Evolutionary conservation across 257 asterid genomes (phyloP).

Genomic region (Petunia secreta): DNA sequence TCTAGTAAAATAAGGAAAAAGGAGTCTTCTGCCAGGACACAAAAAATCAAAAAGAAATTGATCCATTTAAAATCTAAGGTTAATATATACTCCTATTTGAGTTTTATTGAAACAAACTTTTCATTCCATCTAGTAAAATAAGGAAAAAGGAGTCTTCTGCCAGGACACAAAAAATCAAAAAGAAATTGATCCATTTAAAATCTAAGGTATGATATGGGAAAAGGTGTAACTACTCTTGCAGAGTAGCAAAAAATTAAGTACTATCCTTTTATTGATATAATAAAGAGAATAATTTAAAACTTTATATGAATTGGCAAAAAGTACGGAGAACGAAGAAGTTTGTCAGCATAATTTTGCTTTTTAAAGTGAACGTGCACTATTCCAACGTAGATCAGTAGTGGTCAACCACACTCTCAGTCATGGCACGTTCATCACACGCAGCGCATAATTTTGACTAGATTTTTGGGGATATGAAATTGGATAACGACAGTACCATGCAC

Average conservation of each 20-base stretch:
- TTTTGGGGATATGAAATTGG: constrained; percentile 9
- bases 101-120: no score
- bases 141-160: no score
- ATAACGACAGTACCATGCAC: not conserved
- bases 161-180: no score
- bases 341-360: not conserved
- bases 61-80: no score
- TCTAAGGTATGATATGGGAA: not conserved
- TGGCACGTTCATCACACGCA: not conserved
- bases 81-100: no score
- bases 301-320: not conserved
- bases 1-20: no score
- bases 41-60: no score
- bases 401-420: not conserved
- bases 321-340: not conserved
- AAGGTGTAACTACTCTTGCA: not conserved
- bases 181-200: no score
- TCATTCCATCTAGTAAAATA: no score
- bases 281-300: not conserved
- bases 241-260: not conserved
- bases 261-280: not conserved
- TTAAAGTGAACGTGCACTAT: constrained; percentile 22
- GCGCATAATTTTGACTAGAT: constrained; percentile 9
- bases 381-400: not conserved
- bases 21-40: no score